Conservation (phyloP, 257 asterid species). For the Verbena officinalis region DNA sequence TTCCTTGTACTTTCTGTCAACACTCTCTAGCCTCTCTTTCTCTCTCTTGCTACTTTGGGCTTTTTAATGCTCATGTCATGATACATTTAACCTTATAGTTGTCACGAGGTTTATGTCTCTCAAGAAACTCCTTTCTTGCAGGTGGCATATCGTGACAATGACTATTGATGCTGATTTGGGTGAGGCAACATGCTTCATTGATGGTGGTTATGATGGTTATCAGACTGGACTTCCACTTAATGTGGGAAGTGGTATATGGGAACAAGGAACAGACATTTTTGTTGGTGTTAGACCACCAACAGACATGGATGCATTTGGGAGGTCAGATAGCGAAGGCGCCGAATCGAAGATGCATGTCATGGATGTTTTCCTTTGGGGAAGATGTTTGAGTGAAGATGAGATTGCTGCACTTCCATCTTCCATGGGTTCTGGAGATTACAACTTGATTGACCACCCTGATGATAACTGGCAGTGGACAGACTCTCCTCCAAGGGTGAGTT, state of each 20-base stretch:
- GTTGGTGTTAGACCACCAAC: constrained; percentile 90
- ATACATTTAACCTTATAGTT: background rate
- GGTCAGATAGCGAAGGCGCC: constrained; percentile 96
- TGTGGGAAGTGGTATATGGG: constrained; percentile 83
- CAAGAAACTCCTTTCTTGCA: constrained; percentile 39
- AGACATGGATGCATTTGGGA: constrained; percentile 96
- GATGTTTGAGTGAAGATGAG: constrained; percentile 95
- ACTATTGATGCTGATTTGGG: constrained; percentile 92
- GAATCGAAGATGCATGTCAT: constrained; percentile 96
- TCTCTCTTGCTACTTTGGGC: background rate
- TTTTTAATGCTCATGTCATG: background rate
- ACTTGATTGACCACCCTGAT: constrained; percentile 71
- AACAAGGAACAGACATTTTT: constrained; percentile 89
- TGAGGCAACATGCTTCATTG: constrained; percentile 93
- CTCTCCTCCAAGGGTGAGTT: constrained; percentile 92
- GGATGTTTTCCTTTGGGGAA: constrained; percentile 98
- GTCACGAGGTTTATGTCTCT: constrained; percentile 20
- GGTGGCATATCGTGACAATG: constrained; percentile 96
- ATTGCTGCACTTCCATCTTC: constrained; percentile 79
- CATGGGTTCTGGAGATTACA: constrained; percentile 77
- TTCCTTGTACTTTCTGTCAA: constrained; percentile 1
- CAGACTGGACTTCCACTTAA: constrained; percentile 85
- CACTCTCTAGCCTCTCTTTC: background rate
- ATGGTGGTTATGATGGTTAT: constrained; percentile 94
- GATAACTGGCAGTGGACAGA: constrained; percentile 99